Conservation (phyloP, 352 stramenopile genomes). For the Pythium phragmitis region DNA sequence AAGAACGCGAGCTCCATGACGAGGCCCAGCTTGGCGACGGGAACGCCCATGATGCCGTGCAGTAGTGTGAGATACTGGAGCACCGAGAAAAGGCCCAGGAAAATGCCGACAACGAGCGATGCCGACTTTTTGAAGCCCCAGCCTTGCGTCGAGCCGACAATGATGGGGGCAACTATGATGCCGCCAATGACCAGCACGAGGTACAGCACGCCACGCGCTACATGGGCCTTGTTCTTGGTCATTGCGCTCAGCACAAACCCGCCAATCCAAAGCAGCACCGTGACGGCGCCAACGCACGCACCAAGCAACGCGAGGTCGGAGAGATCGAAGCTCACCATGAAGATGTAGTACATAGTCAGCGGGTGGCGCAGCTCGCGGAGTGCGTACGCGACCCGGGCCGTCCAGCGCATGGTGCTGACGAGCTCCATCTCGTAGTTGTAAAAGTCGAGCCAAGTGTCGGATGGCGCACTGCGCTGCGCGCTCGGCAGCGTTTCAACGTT, state of each 20-base stretch:
- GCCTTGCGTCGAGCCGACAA: slow-evolving; percentile 55
- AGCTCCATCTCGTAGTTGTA: slow-evolving; percentile 76
- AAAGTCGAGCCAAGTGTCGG: slow-evolving; percentile 78
- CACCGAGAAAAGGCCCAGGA: slow-evolving; percentile 72
- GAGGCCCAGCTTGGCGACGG: slow-evolving; percentile 62
- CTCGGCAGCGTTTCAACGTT: slow-evolving; percentile 48
- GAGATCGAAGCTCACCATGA: slow-evolving; percentile 70
- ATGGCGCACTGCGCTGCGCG: slow-evolving; percentile 29
- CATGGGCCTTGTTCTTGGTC: slow-evolving; percentile 61
- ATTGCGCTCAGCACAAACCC: slow-evolving; percentile 45
- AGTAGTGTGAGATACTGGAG: slow-evolving; percentile 77
- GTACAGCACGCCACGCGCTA: slow-evolving; percentile 62
- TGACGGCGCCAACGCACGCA: slow-evolving; percentile 57
- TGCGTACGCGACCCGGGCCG: slow-evolving; percentile 62
- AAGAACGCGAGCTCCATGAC: slow-evolving; percentile 81
- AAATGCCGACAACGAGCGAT: slow-evolving; percentile 65
- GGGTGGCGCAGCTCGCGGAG: slow-evolving; percentile 77
- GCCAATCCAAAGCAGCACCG: slow-evolving; percentile 65
- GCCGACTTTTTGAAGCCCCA: slow-evolving; percentile 73
- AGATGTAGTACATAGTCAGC: slow-evolving; percentile 84
- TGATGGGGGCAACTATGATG: slow-evolving; percentile 52
- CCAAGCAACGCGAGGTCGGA: slow-evolving; percentile 61
- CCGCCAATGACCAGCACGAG: slow-evolving; percentile 64
- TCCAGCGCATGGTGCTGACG: slow-evolving; percentile 62
- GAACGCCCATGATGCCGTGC: slow-evolving; percentile 63